A percentile compares a stretch with the other conserved stretches of the same genome.
phyloP scores from a whole-genome alignment of 1,284 basidiomycete species.

The Erythrobasidium hasegawianum region DNA sequence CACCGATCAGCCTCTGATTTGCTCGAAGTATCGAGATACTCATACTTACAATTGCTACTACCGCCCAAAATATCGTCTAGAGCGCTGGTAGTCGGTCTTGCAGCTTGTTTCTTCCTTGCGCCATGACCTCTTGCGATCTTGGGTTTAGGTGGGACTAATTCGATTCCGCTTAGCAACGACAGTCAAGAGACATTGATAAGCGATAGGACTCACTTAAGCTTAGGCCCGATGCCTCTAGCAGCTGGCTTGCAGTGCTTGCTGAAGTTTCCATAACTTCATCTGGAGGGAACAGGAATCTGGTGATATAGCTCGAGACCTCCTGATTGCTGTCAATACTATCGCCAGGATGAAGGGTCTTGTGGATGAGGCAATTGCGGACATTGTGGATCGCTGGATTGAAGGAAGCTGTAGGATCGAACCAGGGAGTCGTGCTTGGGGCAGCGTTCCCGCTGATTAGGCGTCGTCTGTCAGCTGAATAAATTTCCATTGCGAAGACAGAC shows the following conservation, averaged over 20 bases:
- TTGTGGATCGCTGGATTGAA: conserved; percentile 34
- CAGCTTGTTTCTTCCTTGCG: conserved; percentile 24
- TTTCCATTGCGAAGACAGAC: no score
- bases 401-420: conserved; percentile 27
- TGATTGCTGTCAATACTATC: conserved; percentile 8
- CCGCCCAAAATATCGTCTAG: conserved; percentile 27
- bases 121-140: conserved; percentile 19
- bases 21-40: no score
- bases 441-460: not conserved
- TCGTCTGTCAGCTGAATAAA: no score
- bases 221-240: conserved; percentile 12
- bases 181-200: no score
- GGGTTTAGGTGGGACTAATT: conserved; percentile 33
- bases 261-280: conserved; percentile 28
- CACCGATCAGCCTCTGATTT: no score
- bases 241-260: conserved; percentile 9
- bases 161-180: no score
- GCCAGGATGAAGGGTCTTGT: conserved; percentile 21
- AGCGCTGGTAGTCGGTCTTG: conserved; percentile 17
- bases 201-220: conserved; percentile 26
- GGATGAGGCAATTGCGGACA: conserved; percentile 20
- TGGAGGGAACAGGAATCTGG: conserved; percentile 28
- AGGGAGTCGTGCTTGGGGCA: conserved; percentile 8
- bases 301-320: conserved; percentile 20
- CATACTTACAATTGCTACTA: not conserved